Evolutionary conservation across 768 basidiomycete genomes (phyloP).

Genomic region (Pleurotus giganteus): DNA sequence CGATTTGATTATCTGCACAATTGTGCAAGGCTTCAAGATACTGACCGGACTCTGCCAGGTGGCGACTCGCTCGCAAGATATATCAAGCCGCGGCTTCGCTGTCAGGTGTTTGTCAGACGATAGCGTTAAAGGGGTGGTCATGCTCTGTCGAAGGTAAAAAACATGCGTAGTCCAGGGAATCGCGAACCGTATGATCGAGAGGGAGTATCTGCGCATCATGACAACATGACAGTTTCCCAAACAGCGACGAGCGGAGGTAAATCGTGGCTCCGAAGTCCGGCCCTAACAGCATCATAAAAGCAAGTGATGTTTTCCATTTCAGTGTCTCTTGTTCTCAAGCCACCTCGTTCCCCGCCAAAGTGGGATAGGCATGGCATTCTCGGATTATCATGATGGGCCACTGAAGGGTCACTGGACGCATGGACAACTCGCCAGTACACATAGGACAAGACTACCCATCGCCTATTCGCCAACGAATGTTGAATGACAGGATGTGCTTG

Average conservation of each 20-base stretch:
- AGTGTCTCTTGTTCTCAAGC: conserved; percentile 6
- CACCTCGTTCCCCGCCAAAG: not conserved
- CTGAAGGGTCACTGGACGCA: not conserved
- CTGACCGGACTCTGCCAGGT: too few relatives aligned
- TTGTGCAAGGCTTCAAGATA: too few relatives aligned
- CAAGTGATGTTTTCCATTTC: conserved; percentile 5
- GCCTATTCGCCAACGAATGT: not conserved
- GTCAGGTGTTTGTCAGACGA: too few relatives aligned
- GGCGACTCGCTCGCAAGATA: too few relatives aligned
- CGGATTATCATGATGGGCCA: not conserved
- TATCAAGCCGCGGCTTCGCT: too few relatives aligned
- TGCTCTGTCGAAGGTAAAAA: not conserved
- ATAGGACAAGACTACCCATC: too few relatives aligned
- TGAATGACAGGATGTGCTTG: not conserved
- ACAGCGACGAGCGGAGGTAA: conserved; percentile 2
- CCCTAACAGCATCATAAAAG: conserved; percentile 1
- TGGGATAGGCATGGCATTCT: not conserved
- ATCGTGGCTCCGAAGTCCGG: not conserved
- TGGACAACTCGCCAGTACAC: not conserved
- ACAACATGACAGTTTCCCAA: not conserved
- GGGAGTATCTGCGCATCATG: not conserved
- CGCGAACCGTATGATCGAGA: not conserved
- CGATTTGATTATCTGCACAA: too few relatives aligned
- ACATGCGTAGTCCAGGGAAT: not conserved
- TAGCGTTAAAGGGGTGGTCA: too few relatives aligned